Conservation (phyloP, 148 eudicot species). For the Vaccinium myrtillus region DNA sequence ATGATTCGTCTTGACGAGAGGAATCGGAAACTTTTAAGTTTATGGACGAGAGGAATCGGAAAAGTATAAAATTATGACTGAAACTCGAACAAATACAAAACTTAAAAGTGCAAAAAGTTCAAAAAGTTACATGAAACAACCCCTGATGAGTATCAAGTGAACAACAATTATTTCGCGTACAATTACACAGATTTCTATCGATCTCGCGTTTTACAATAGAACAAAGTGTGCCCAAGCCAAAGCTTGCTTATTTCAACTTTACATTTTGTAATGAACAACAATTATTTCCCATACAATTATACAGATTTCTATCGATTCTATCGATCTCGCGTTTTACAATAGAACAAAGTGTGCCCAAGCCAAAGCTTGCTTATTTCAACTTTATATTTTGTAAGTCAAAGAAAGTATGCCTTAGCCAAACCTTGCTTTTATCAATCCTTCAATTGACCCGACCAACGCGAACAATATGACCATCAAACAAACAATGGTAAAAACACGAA, state of each 20-base stretch:
- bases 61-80: too few species aligned
- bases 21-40: too few species aligned
- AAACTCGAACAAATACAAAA: too few species aligned
- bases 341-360: neutral
- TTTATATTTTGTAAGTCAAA: neutral
- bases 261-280: neutral
- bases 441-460: conserved; percentile 50
- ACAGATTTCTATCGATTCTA: neutral
- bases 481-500: conserved; percentile 27
- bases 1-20: too few species aligned
- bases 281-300: neutral
- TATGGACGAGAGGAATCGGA: too few species aligned
- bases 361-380: neutral
- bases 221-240: neutral
- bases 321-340: neutral
- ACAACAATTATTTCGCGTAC: neutral
- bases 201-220: neutral
- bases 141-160: neutral
- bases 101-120: too few species aligned
- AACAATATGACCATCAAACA: conserved; percentile 38
- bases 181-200: neutral
- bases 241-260: neutral
- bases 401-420: conserved; percentile 21
- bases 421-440: conserved; percentile 43
- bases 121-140: too few species aligned